Percentiles rank a stretch among this genome's conserved stretches.
Evolutionary conservation across 768 basidiomycete species (phyloP).

Genomic region (Boletales sp.): DNA sequence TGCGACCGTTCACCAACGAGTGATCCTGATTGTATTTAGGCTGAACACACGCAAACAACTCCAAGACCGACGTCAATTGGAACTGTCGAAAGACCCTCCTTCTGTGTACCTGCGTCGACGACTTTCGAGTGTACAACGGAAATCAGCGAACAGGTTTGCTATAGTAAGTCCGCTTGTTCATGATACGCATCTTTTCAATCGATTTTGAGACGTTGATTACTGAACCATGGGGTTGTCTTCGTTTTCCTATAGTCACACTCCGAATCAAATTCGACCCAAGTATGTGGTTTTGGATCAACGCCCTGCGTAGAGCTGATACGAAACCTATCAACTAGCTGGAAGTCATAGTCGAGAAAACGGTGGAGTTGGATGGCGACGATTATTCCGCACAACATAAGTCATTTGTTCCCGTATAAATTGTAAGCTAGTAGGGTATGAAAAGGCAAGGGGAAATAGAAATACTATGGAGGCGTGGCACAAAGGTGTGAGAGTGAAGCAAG

Average conservation of each 20-base stretch:
- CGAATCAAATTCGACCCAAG: too few species aligned
- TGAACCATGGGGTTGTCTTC: too few species aligned
- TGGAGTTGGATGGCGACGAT: slow-evolving; percentile 41
- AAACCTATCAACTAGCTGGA: slow-evolving; percentile 18
- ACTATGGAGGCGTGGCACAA: too few species aligned
- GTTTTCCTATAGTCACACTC: background rate
- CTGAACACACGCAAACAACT: slow-evolving; percentile 37
- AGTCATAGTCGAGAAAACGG: slow-evolving; percentile 28
- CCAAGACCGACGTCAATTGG: slow-evolving; percentile 16
- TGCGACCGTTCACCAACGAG: background rate
- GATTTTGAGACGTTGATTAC: too few species aligned
- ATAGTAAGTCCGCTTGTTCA: too few species aligned
- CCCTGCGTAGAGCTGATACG: background rate
- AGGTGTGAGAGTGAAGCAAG: too few species aligned
- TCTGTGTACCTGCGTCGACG: background rate
- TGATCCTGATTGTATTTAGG: slow-evolving; percentile 14
- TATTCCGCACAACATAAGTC: slow-evolving; percentile 33
- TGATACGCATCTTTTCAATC: too few species aligned
- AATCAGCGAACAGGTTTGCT: background rate
- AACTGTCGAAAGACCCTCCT: too few species aligned
- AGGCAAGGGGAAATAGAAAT: too few species aligned
- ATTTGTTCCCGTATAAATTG: too few species aligned
- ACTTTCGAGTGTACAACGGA: slow-evolving; percentile 24
- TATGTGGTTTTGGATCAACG: background rate
- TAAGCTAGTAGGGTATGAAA: too few species aligned